Base-by-base conservation (phyloP, 192 early-diverging fungal genomes). In the Linnemannia hyalina region DNA sequence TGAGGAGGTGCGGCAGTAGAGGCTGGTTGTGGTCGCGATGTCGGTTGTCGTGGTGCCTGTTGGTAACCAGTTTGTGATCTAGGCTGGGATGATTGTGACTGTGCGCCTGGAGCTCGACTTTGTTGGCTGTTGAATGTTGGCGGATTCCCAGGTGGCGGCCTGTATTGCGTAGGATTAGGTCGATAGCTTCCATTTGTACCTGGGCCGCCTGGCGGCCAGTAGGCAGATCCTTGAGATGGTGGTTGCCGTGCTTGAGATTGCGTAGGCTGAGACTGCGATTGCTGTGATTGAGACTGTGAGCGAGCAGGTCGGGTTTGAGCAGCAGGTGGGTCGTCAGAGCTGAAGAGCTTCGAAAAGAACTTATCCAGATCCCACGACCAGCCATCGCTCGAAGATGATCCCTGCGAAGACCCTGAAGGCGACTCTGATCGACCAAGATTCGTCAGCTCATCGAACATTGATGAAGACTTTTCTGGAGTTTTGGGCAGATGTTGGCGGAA, bases 311-410 rank as follows among this genome's bases (percentile, higher is more conserved):
- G 79, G 15, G 74, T 70, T 38, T 76, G 80, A n/a, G 23, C 38
- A 38, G 47, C 6, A 22, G 80, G 42, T 26, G 65, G 22, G 16
- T 89, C 77, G 0, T 81, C 75, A 20, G 46, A 7, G 16, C 77
- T 68, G 68, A 83, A 75, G 38, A 83, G 68, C 36, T 70, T 71
- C 32, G 78, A 75, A 52, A 86, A 88, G 70, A 80, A 82, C 35
- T 74, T 84, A 65, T 83, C 80, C 20, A 83, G 26, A 47, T 88
- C 80, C 65, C 75, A 73, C 29, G 57, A 73, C 75, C 78, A 81
- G 32, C 75, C 72, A 0, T 74, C 84, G 47, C 73, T 78, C 60
- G 78, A 81, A 60, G 71, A 71, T 1, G 78, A 77, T 22, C 23
- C 57, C 69, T 76, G 52, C 55, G 83, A 74, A 1, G 83, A 80